A percentile compares a stretch with the other conserved stretches of the same genome.
These are phyloP conservation scores for Pseudonitzschia pungens DNA, from an alignment of 108 stramenopile species.

Conservation along the genomic window DNA sequence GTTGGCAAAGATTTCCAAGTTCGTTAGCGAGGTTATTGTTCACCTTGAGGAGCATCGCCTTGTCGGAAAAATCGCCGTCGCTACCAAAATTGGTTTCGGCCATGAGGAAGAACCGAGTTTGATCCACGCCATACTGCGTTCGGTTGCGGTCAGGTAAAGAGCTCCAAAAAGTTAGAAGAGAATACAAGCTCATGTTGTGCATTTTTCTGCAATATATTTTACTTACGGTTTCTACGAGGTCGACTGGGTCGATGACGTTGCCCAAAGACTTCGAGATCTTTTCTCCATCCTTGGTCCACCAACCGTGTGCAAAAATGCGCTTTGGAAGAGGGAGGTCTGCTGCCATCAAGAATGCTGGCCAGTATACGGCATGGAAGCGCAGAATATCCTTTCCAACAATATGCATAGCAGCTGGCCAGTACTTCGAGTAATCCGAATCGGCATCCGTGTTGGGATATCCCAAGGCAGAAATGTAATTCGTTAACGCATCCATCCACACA, in stretches of 20 bases:
- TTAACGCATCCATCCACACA: constrained; percentile 97
- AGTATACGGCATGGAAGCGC: constrained; percentile 96
- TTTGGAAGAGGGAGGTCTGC: constrained; percentile 91
- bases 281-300: constrained; percentile 97
- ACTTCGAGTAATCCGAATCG: constrained; percentile 48
- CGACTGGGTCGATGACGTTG: constrained; percentile 94
- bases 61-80: constrained; percentile 92
- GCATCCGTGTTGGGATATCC: constrained; percentile 78
- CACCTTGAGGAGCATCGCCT: constrained; percentile 77
- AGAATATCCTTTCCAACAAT: constrained; percentile 99
- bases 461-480: constrained; percentile 94
- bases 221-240: constrained; percentile 72
- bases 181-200: not conserved
- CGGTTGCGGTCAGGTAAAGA: not conserved
- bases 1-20: constrained; percentile 92
- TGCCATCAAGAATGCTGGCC: constrained; percentile 97
- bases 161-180: not conserved
- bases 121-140: constrained; percentile 85
- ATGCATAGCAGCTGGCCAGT: constrained; percentile 90
- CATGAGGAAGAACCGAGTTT: constrained; percentile 92
- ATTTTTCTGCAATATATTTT: not conserved
- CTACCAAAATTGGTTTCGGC: constrained; percentile 87
- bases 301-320: constrained; percentile 95
- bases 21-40: constrained; percentile 92
- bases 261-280: constrained; percentile 95